These are phyloP conservation scores for Trichoderma sp. DNA, from an alignment of 2,329 filamentous ascomycete species.

Conservation along the genomic window DNA sequence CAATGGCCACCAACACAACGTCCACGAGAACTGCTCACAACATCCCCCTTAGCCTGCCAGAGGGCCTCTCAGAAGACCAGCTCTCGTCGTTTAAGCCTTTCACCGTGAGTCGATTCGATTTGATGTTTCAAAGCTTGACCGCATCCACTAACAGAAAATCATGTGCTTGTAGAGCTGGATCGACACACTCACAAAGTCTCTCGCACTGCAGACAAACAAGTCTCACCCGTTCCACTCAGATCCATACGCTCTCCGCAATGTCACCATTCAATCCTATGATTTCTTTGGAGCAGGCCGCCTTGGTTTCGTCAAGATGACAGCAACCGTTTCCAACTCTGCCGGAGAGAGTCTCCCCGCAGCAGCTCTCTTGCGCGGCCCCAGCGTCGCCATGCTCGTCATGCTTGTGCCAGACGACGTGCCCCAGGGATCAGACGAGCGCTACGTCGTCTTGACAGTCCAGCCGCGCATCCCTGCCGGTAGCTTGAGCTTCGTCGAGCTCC, in stretches of 20 bases:
- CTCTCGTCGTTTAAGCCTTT: constrained; percentile 48
- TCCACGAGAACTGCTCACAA: constrained; percentile 22
- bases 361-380: constrained; percentile 58
- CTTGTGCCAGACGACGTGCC: constrained; percentile 51
- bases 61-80: constrained; percentile 41
- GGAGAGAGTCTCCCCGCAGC: constrained; percentile 53
- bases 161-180: constrained; percentile 48
- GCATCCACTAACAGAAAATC: background rate
- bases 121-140: no score
- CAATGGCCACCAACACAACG: constrained; percentile 12
- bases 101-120: constrained; percentile 34
- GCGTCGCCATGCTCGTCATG: constrained; percentile 59
- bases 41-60: constrained; percentile 41
- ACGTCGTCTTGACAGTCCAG: constrained; percentile 59
- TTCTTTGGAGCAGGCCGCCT: constrained; percentile 47
- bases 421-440: constrained; percentile 45
- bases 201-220: constrained; percentile 43
- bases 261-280: constrained; percentile 55
- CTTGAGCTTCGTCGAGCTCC: constrained; percentile 55
- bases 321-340: constrained; percentile 46
- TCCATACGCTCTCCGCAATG: constrained; percentile 51
- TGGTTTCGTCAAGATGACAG: constrained; percentile 57
- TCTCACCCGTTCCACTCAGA: constrained; percentile 53
- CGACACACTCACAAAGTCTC: constrained; percentile 45
- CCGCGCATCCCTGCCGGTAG: constrained; percentile 55